Base-by-base conservation (phyloP, 2,329 filamentous ascomycete species). In the Alternaria hordeiaustralica region DNA sequence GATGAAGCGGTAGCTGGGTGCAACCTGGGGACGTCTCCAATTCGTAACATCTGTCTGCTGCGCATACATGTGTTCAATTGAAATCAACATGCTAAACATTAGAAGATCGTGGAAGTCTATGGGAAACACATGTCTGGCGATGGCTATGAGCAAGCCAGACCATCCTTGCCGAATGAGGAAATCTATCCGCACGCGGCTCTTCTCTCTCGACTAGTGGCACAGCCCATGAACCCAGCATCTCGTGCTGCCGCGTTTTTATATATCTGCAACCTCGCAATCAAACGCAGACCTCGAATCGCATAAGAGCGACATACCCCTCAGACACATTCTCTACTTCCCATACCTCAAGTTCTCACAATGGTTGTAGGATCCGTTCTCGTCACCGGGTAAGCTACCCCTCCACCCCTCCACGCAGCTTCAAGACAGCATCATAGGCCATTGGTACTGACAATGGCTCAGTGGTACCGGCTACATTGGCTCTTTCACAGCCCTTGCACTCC, bases 381-480 rank as follows among this genome's bases (percentile, higher is more conserved):
- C 79, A 94, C 94, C 76, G 94, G 94, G 94, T 97, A 89, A 85
- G 80, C 62, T 73, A 61, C 74, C 63, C 75, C 75, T 69, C 70
- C 63, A 70, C 70, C 73, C 67, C 73, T 71, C 71, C 73, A 49
- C 50, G 46, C 58, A 44, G 41, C 55, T 43, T 30, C 21, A 47
- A 30, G 51, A 44, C 51, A 59, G 58, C 20, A 25, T 57, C 50
- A 55, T n/a, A 15, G 23, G 12, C 56, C 44, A 55, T 55, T 54
- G 26, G 13, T 53, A 61, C 70, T 70, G 18, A 63, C 20, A 50
- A 60, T 56, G 56, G 64, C 61, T 15, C 15, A 97, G 96, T 87
- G 96, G 96, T 78, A 97, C 94, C 70, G 96, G 96, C 85, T 99
- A 99, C 87, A 99, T 99, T 82, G 96, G 96, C 80, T 98, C 95